These are phyloP conservation scores for Hippophae rhamnoides DNA, from an alignment of 306 rosid genomes.

Conservation along the genomic window DNA sequence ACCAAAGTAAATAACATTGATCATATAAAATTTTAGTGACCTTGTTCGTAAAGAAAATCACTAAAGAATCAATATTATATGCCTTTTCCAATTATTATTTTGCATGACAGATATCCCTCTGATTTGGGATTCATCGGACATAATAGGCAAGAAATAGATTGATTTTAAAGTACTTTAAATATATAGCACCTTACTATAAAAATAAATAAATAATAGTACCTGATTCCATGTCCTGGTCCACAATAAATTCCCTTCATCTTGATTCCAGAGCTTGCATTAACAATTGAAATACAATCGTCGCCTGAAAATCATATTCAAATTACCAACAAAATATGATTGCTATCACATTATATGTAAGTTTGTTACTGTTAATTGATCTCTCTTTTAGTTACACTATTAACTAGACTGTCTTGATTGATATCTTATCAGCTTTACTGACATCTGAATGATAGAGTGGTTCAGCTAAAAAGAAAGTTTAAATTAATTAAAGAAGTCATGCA, in stretches of 20 bases:
- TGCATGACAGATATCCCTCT: no score
- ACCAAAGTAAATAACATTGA: neutral
- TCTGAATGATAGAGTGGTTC: neutral
- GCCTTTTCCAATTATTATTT: no score
- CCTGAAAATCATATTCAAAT: constrained; percentile 40
- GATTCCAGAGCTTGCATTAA: constrained; percentile 80
- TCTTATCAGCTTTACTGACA: neutral
- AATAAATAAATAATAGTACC: constrained; percentile 32
- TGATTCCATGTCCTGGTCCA: constrained; percentile 99
- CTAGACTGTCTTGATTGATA: no score
- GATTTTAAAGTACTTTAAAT: no score
- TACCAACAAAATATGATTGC: neutral
- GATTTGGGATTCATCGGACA: no score
- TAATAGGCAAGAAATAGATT: no score
- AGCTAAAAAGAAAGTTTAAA: neutral
- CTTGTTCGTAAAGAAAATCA: neutral
- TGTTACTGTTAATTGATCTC: no score
- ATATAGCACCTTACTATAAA: no score
- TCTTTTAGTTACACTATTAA: no score
- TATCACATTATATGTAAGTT: no score
- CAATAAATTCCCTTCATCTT: constrained; percentile 84
- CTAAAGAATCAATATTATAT: neutral
- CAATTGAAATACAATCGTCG: constrained; percentile 94
- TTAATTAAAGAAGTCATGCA: neutral
- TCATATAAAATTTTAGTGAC: neutral